A percentile compares a stretch with the other conserved stretches of the same genome.
These are phyloP conservation scores for Coemansia sp. DNA, from an alignment of 371 early-diverging fungal genomes.

Conservation along the genomic window DNA sequence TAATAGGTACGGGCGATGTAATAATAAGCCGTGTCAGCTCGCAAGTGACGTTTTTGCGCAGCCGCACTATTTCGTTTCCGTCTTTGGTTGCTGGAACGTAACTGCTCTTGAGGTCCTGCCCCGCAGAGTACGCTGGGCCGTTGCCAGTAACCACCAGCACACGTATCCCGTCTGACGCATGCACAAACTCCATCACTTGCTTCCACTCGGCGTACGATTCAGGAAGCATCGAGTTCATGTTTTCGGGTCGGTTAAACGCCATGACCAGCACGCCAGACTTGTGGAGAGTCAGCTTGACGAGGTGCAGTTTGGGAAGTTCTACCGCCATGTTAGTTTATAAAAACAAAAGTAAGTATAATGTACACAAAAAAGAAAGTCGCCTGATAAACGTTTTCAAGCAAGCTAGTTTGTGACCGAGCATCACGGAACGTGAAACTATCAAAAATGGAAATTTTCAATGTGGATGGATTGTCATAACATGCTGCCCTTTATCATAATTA, in stretches of 20 bases:
- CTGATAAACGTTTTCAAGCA: too few relatives aligned
- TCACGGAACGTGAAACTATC: too few relatives aligned
- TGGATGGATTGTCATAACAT: too few relatives aligned
- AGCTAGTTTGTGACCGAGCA: too few relatives aligned
- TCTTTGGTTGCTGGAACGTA: conserved; percentile 7
- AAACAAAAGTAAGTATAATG: neutral
- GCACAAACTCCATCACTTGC: conserved; percentile 60
- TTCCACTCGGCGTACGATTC: conserved; percentile 64
- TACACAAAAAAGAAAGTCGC: too few relatives aligned
- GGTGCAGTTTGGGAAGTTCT: conserved; percentile 7
- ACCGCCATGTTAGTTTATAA: neutral
- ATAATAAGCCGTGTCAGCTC: conserved; percentile 61
- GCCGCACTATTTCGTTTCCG: conserved; percentile 29
- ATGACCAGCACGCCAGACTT: conserved; percentile 61
- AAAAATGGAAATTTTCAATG: too few relatives aligned
- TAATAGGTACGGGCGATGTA: conserved; percentile 68
- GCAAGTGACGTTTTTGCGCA: conserved; percentile 44
- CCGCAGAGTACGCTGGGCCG: conserved; percentile 67
- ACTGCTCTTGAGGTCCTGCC: conserved; percentile 56
- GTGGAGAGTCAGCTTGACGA: conserved; percentile 15
- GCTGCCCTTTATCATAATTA: too few relatives aligned
- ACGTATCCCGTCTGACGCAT: conserved; percentile 55
- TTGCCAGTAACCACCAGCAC: conserved; percentile 66
- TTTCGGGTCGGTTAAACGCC: conserved; percentile 65
- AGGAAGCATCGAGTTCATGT: conserved; percentile 65